Percentiles rank a stretch among this genome's conserved stretches.
Evolutionary conservation across 2,329 filamentous ascomycete genomes (phyloP).

Genomic region (Achaetomium macrosporum): DNA sequence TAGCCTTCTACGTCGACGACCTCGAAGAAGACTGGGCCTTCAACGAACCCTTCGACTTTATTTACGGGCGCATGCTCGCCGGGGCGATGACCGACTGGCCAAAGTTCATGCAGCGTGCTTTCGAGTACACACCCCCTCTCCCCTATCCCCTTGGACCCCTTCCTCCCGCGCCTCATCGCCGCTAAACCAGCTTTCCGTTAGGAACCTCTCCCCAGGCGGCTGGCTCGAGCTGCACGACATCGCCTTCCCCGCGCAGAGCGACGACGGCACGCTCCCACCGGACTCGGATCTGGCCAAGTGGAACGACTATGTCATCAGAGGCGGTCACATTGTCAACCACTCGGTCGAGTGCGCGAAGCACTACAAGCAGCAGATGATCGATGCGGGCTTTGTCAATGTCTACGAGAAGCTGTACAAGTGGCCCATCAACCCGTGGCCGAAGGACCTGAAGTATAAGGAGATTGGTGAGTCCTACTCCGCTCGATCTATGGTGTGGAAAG

Average conservation of each 20-base stretch:
- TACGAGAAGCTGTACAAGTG: constrained; percentile 11
- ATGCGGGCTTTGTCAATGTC: constrained; percentile 17
- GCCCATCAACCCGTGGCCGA: constrained; percentile 17
- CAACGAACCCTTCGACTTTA: constrained; percentile 17
- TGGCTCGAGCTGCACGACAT: constrained; percentile 22
- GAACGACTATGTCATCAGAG: constrained; percentile 10
- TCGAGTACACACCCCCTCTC: not conserved
- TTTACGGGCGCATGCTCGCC: constrained; percentile 15
- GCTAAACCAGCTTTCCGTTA: not conserved
- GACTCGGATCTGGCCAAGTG: constrained; percentile 10
- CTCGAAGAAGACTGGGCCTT: constrained; percentile 19
- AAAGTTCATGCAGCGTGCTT: constrained; percentile 7
- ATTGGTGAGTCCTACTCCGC: constrained; percentile 8
- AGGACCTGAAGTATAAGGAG: constrained; percentile 13
- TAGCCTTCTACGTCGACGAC: constrained; percentile 43
- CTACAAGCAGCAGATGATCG: constrained; percentile 12
- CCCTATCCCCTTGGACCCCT: not conserved
- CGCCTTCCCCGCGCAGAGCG: constrained; percentile 3
- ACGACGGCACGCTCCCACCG: constrained; percentile 13
- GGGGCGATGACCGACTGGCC: constrained; percentile 17
- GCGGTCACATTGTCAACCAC: not conserved
- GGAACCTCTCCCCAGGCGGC: constrained; percentile 18
- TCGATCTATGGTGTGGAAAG: not conserved
- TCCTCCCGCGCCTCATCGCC: not conserved
- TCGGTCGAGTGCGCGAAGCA: constrained; percentile 5